phyloP scores from a whole-genome alignment of 2,329 filamentous ascomycete genomes.

The Pseudogymnoascus sp. region DNA sequence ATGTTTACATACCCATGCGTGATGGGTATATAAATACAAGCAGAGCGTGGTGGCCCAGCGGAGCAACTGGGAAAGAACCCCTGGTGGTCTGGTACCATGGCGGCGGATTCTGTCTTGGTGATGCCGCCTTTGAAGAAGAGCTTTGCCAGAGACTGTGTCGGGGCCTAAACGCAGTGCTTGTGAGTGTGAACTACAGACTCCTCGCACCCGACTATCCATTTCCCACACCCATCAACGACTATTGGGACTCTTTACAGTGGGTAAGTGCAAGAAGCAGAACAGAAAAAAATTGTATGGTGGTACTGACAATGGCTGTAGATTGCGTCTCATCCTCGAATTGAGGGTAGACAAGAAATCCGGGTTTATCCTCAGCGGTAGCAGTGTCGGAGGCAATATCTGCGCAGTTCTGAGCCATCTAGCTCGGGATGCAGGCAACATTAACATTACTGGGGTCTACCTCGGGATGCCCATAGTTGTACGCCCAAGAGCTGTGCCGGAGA shows the following conservation, averaged over 20 bases:
- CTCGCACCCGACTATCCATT: slow-evolving; percentile 40
- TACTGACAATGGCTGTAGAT: slow-evolving; percentile 14
- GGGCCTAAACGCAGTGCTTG: slow-evolving; percentile 31
- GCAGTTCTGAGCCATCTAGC: slow-evolving; percentile 33
- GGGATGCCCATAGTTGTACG: slow-evolving; percentile 31
- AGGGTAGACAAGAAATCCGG: slow-evolving; percentile 35
- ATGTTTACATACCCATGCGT: not conserved
- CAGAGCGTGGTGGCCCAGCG: not conserved
- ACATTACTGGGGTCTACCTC: slow-evolving; percentile 39
- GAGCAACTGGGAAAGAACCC: slow-evolving; percentile 14
- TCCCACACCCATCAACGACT: slow-evolving; percentile 35
- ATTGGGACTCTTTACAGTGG: slow-evolving; percentile 39
- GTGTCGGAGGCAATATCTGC: slow-evolving; percentile 36
- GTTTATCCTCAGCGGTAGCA: slow-evolving; percentile 42
- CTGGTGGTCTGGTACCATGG: slow-evolving; percentile 30
- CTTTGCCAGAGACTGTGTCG: slow-evolving; percentile 27
- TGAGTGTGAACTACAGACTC: slow-evolving; percentile 37
- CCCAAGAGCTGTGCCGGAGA: slow-evolving; percentile 19
- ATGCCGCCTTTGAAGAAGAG: slow-evolving; percentile 26
- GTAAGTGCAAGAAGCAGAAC: slow-evolving; percentile 16
- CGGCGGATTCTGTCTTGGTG: slow-evolving; percentile 29
- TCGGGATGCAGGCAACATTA: slow-evolving; percentile 33
- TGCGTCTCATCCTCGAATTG: slow-evolving; percentile 32
- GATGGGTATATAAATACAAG: not conserved
- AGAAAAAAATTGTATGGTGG: not conserved